phyloP scores from a whole-genome alignment of 495 filamentous ascomycete genomes.

The Glonium stellatum region DNA sequence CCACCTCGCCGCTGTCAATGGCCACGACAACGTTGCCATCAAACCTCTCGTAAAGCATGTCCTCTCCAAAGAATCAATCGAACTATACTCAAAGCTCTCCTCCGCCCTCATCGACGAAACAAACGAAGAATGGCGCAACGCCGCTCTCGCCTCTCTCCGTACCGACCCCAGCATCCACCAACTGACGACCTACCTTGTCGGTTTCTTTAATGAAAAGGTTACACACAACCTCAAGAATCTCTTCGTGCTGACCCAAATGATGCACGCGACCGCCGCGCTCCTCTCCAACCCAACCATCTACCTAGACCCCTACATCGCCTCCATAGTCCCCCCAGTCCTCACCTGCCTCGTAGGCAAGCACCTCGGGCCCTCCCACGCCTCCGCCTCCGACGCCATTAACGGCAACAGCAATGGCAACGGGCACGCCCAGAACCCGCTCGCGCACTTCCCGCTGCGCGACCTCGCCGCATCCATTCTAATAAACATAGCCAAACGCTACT shows the following conservation, averaged over 20 bases:
- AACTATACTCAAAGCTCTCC: constrained; percentile 96
- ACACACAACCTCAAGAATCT: constrained; percentile 81
- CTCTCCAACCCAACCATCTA: constrained; percentile 76
- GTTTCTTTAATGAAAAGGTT: constrained; percentile 89
- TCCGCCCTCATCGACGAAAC: constrained; percentile 75
- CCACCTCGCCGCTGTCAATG: constrained; percentile 71
- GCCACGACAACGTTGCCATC: constrained; percentile 71
- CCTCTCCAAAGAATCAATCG: constrained; percentile 84
- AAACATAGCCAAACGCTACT: constrained; percentile 67
- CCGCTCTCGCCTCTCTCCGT: constrained; percentile 71
- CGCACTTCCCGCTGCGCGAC: constrained; percentile 77
- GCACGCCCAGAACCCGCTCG: constrained; percentile 38
- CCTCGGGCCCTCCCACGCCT: constrained; percentile 42
- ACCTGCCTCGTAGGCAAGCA: constrained; percentile 87
- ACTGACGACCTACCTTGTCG: constrained; percentile 88
- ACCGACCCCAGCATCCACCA: constrained; percentile 91
- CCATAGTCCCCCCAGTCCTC: constrained; percentile 78
- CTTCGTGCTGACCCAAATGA: constrained; percentile 81
- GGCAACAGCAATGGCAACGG: constrained; percentile 37
- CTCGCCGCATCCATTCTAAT: constrained; percentile 71
- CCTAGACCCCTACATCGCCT: constrained; percentile 81
- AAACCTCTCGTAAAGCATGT: constrained; percentile 92
- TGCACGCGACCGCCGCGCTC: constrained; percentile 76
- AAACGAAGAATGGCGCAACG: constrained; percentile 76
- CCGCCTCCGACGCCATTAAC: constrained; percentile 12